Base-by-base conservation (phyloP, 2,329 filamentous ascomycete genomes). In the Penicillium sp. region DNA sequence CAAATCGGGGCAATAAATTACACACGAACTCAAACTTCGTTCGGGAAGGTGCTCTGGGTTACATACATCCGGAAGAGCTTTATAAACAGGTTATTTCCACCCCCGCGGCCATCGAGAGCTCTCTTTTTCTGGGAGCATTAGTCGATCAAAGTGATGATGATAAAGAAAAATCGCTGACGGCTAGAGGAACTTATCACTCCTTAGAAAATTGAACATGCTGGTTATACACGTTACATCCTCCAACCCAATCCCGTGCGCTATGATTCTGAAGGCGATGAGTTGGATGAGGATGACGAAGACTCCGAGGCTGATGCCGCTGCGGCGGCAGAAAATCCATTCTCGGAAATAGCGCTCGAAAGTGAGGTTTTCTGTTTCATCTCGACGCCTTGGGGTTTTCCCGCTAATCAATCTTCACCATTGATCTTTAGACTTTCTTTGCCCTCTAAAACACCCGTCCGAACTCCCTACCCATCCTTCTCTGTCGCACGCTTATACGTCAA, bases 221-320 rank as follows among this genome's bases (percentile, higher is more conserved):
- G 81, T 41, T 83, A 83, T 64, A 71, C 74, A 37, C 74, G 81
- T 58, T 73, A 77, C 61, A 81, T 82, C 44, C 70, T 84, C 41
- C 72, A 75, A 55, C 74, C 71, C 35, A 83, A 82, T 51, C 81
- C 81, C 5, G 71, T 73, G 44, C 75, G 77, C 55, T 81, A 78
- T 63, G 81, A 84, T 60, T 77, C 77, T n/a, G 79, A 84, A 61
- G 81, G 81, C 46, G 80, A 81, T 54, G 75, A 82, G 52, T 71
- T 82, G 42, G 78, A 81, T 32, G 73, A 75, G 21, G 75, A 77
- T 51, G 78, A 81, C 61, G 76, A 76, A 58, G 76, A 80, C 57
- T 75, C 77, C 43, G 77, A 80, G 49, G 77, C 76, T 17, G 77
- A 79, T 57, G 75, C 76, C 21, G 71, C 74, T 39, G 76, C 77